A percentile compares a stretch with the other conserved stretches of the same genome.
Conservation (phyloP, 2,329 filamentous ascomycete genomes). For the Chaetomiaceae sp. region DNA sequence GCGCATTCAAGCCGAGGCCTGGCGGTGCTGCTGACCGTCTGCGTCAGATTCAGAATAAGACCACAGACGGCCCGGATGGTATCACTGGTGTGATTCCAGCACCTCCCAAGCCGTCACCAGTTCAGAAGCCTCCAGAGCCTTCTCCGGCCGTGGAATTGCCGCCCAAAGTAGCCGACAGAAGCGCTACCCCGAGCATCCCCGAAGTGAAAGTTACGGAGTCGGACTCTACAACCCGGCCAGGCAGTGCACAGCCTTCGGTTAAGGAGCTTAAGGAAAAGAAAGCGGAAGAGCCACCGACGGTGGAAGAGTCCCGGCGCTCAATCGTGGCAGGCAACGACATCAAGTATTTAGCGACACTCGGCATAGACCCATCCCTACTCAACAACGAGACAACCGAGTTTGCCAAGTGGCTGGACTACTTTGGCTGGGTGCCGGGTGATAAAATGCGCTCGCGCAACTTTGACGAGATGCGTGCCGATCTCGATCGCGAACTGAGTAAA, state of each 20-base stretch:
- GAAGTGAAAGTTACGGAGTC: conserved; percentile 57
- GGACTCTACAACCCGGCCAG: conserved; percentile 36
- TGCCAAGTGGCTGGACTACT: conserved; percentile 75
- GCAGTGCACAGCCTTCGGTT: conserved; percentile 37
- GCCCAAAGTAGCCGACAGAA: conserved; percentile 31
- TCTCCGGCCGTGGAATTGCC: conserved; percentile 33
- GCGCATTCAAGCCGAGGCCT: conserved; percentile 76
- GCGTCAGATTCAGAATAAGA: conserved; percentile 54
- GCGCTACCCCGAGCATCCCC: conserved; percentile 41
- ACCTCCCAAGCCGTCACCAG: conserved; percentile 50
- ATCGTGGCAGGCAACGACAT: conserved; percentile 68
- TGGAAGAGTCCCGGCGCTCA: conserved; percentile 53
- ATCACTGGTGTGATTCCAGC: conserved; percentile 86
- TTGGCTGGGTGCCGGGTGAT: conserved; percentile 78
- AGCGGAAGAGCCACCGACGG: conserved; percentile 26
- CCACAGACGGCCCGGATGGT: conserved; percentile 72
- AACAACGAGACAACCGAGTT: conserved; percentile 76
- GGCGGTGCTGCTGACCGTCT: conserved; percentile 82
- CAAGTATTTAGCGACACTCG: conserved; percentile 72
- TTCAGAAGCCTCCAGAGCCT: conserved; percentile 34
- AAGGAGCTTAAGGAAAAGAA: conserved; percentile 34
- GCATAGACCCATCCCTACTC: conserved; percentile 71
- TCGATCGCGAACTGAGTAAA: conserved; percentile 83
- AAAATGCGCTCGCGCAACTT: conserved; percentile 70
- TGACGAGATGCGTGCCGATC: conserved; percentile 74